Base-by-base conservation (phyloP, 305 asterid genomes). In the Striga hermonthica region DNA sequence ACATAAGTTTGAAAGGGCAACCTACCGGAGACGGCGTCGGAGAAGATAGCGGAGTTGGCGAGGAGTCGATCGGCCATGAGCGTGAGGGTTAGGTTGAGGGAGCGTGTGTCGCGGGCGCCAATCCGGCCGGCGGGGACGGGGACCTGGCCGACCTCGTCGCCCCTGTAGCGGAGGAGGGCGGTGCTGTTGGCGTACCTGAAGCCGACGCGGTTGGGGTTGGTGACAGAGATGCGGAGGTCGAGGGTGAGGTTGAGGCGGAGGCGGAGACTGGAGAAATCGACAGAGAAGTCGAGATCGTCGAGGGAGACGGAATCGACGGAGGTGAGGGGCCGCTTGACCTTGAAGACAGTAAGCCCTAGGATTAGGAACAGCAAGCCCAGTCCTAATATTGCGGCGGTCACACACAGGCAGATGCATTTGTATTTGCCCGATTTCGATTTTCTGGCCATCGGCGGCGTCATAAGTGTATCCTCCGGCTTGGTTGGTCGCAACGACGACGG, bases 261-360 rank as follows among this genome's bases (percentile, higher is more conserved):
- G 3, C 67, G 60, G 31, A 82, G 68, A 37, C 82, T 28, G 9
- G 65, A 40, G 2, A 82, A 0, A 74, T 84, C 89, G 14, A 85
- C 0, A 0, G 84, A 68, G 78, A 83, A 3, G 43, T 78, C 70
- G 9, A 92, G 65, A 68, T 90, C 71, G 2, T 67, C n/a, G 38
- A 90, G 77, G 12, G 90, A 36, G 28, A 84, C 80, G 50, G 86
- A 72, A 5, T 80, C 66, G 37, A 92, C 80, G 75, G 76, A 57
- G 71, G 76, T 84, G 9, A 62, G 49, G 8, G 98, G 94, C 3
- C 79, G 81, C 66, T 79, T 83, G 66, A 89, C 72, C 79, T 92
- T 92, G 88, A 92, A 84, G 14, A 92, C 89, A 6, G 97, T 92
- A 69, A 92, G 83, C 6, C 79, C 95, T 1, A 92, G 79, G 11